These are phyloP conservation scores for Solanum etuberosum DNA, from an alignment of 257 asterid genomes.

Conservation along the genomic window DNA sequence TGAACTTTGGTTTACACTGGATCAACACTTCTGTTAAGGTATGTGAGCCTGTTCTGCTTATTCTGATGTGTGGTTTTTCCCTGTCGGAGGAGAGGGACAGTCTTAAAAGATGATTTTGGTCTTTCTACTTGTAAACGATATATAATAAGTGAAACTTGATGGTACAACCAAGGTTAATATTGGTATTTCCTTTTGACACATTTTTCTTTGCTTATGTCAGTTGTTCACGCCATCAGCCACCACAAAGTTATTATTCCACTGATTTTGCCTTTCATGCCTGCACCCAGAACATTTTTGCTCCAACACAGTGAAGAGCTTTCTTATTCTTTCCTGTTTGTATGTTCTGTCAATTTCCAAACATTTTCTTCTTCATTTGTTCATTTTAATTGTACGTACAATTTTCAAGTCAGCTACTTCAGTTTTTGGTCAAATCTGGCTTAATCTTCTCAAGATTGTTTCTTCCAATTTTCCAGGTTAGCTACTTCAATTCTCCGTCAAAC, in stretches of 20 bases:
- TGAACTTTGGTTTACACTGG: not conserved
- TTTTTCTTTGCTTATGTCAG: not conserved
- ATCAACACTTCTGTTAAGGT: not conserved
- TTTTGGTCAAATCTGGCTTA: not conserved
- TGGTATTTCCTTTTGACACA: not conserved
- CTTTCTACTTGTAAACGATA: not conserved
- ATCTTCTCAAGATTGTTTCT: not conserved
- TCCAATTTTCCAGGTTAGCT: not conserved
- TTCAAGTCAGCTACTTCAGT: not conserved
- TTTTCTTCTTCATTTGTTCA: not conserved
- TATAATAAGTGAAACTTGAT: not conserved
- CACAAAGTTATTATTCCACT: not conserved
- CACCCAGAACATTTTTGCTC: not conserved
- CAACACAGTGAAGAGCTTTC: not conserved
- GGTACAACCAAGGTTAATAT: not conserved
- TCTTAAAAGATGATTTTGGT: not conserved
- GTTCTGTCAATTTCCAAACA: not conserved
- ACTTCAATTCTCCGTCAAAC: not conserved
- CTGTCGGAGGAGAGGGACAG: not conserved
- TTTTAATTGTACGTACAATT: not conserved
- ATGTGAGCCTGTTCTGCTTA: not conserved
- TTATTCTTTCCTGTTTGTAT: not conserved
- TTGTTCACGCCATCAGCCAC: not conserved
- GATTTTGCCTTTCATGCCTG: not conserved
- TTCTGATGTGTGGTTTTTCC: not conserved